phyloP scores from a whole-genome alignment of 2,329 filamentous ascomycete species.

The Epichloe scottii region DNA sequence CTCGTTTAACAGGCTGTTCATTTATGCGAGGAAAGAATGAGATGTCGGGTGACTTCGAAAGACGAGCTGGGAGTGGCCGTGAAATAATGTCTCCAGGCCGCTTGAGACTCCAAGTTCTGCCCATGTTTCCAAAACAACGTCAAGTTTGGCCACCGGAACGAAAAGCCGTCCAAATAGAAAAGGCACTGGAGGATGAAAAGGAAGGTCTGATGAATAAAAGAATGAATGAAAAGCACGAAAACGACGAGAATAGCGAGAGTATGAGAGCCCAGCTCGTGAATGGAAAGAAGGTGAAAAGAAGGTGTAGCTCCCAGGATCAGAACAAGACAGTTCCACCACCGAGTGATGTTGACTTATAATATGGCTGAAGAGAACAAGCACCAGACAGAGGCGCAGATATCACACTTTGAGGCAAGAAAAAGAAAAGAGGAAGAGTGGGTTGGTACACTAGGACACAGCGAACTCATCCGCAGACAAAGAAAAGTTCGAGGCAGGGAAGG shows the following conservation, averaged over 20 bases:
- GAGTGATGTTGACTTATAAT: background rate
- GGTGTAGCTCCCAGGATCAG: background rate
- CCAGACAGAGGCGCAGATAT: background rate
- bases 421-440: background rate
- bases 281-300: background rate
- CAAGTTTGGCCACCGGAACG: background rate
- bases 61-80: conserved; percentile 1
- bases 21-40: background rate
- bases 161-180: background rate
- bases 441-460: background rate
- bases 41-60: background rate
- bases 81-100: conserved; percentile 3
- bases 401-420: background rate
- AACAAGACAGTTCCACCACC: background rate
- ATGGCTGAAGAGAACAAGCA: background rate
- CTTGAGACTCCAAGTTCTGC: background rate
- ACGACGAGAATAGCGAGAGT: background rate
- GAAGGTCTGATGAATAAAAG: background rate
- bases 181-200: background rate
- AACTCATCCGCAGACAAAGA: background rate
- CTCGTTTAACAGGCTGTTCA: background rate
- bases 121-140: background rate
- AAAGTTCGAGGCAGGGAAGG: background rate
- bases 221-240: background rate
- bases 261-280: background rate